These are phyloP conservation scores for Russula sp. DNA, from an alignment of 768 basidiomycete species.

Conservation along the genomic window DNA sequence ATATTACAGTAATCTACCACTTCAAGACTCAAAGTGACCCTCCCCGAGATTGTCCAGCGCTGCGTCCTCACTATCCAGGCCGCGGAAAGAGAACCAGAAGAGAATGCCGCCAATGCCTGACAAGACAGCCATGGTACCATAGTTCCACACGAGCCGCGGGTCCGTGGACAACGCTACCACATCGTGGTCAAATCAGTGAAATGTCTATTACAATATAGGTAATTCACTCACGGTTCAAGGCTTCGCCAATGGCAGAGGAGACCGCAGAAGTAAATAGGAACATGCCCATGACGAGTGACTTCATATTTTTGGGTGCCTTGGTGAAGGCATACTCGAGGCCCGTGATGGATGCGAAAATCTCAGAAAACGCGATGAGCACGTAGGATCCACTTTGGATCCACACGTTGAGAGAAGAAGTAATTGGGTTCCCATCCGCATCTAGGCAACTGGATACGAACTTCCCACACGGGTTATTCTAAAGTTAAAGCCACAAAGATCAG, in stretches of 20 bases:
- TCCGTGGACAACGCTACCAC: slow-evolving; percentile 47
- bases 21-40: slow-evolving; percentile 29
- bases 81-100: slow-evolving; percentile 44
- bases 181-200: background rate
- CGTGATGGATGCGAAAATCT: slow-evolving; percentile 77
- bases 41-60: slow-evolving; percentile 43
- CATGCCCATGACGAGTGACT: slow-evolving; percentile 68
- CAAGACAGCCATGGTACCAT: slow-evolving; percentile 47
- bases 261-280: slow-evolving; percentile 44
- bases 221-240: slow-evolving; percentile 52
- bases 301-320: slow-evolving; percentile 87
- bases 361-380: slow-evolving; percentile 55
- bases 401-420: slow-evolving; percentile 62
- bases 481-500: background rate
- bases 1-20: background rate
- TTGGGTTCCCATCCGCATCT: slow-evolving; percentile 39
- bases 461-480: slow-evolving; percentile 38
- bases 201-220: background rate
- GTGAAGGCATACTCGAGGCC: slow-evolving; percentile 83
- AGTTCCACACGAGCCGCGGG: slow-evolving; percentile 67
- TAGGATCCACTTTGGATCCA: slow-evolving; percentile 74
- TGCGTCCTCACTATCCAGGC: slow-evolving; percentile 54
- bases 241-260: slow-evolving; percentile 57
- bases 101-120: slow-evolving; percentile 42
- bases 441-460: slow-evolving; percentile 45